Conservation (phyloP, 352 stramenopile genomes). For the Blastocystis sp. region DNA sequence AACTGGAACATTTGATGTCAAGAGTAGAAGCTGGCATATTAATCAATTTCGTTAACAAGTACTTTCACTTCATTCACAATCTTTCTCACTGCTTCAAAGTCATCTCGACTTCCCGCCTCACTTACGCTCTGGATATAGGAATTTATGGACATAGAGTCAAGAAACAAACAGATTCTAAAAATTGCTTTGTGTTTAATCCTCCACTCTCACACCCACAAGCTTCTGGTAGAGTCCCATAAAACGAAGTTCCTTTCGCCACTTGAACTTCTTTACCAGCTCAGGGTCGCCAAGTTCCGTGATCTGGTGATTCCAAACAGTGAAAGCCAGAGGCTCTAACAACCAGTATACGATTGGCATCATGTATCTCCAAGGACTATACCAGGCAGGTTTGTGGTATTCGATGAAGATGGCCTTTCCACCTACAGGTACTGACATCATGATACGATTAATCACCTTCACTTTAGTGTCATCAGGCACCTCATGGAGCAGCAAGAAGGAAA, state of each 20-base stretch:
- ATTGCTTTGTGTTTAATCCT: constrained; percentile 9
- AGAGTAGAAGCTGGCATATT: not conserved
- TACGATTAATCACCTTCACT: constrained; percentile 46
- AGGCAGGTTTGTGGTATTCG: constrained; percentile 47
- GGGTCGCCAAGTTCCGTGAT: constrained; percentile 53
- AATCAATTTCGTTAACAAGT: not conserved
- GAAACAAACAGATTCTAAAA: constrained; percentile 43
- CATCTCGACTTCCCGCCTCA: not conserved
- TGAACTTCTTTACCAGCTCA: constrained; percentile 59
- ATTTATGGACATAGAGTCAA: not conserved
- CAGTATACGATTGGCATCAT: constrained; percentile 59
- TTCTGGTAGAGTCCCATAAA: constrained; percentile 61
- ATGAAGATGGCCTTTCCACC: constrained; percentile 61
- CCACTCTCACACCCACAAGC: constrained; percentile 36
- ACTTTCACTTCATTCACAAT: constrained; percentile 41
- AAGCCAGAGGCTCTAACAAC: constrained; percentile 46
- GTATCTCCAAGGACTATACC: constrained; percentile 62
- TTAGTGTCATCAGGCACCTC: constrained; percentile 60
- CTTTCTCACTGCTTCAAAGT: not conserved
- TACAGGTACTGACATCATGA: constrained; percentile 41
- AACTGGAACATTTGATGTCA: not conserved
- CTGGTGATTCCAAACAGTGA: constrained; percentile 54
- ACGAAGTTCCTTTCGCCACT: constrained; percentile 53
- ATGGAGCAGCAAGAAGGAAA: constrained; percentile 51
- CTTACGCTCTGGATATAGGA: not conserved